Conservation (phyloP, 331 rosid genomes). For the Saraca asoca region DNA sequence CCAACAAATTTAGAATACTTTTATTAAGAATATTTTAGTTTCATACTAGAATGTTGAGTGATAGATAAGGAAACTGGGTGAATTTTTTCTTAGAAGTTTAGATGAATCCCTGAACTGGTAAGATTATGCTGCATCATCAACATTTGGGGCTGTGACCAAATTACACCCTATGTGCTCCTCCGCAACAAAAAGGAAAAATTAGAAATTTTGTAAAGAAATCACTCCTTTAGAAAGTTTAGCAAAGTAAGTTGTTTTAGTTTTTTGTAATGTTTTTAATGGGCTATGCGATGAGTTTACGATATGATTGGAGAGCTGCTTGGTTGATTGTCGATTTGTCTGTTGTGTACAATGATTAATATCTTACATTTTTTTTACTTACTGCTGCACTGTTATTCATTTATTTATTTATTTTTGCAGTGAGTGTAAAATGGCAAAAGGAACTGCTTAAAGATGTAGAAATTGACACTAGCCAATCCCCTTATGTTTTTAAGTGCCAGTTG, state of each 20-base stretch:
- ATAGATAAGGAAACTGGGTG: no score
- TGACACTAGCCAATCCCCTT: conserved; percentile 81
- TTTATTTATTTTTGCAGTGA: conserved; percentile 57
- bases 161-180: no score
- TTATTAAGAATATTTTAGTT: no score
- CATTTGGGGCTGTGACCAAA: no score
- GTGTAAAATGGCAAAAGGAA: conserved; percentile 94
- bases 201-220: no score
- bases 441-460: conserved; percentile 74
- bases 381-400: conserved; percentile 24
- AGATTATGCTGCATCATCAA: no score
- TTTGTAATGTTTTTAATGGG: no score
- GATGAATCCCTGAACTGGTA: no score
- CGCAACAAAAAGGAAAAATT: no score
- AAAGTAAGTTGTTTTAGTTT: background rate
- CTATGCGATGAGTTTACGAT: background rate
- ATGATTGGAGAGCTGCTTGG: conserved; percentile 4
- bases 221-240: background rate
- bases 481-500: conserved; percentile 92
- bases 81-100: no score
- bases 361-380: conserved; percentile 6
- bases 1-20: no score
- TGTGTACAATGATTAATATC: background rate
- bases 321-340: background rate
- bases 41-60: no score